Evolutionary conservation across 495 filamentous ascomycete genomes (phyloP), one percentile per base, ranked within the genome.

Genomic region (Trichocladium uniseriatum): DNA sequence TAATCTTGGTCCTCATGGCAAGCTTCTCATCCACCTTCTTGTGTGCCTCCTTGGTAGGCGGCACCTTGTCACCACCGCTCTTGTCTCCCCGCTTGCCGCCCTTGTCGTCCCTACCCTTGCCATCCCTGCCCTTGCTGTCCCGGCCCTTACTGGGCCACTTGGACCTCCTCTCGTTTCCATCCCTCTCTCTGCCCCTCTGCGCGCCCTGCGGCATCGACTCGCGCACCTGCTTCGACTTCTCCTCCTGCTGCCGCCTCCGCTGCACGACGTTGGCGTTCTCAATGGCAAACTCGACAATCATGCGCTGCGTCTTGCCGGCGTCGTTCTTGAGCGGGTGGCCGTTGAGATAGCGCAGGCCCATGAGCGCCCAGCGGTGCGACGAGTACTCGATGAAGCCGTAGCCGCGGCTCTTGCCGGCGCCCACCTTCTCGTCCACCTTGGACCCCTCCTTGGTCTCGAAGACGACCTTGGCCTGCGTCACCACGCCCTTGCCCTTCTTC

Each of bases 311-410:
- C 61, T 76, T 76, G 38, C 74, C 75, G 3, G 51, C 54, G 21
- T 68, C 57, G 38, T 64, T 71, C 51, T 75, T 70, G 14, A 79
- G 38, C n/a, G 81, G 75, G 57, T 91, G 85, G 0, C 89, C 88
- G 60, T 99, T 99, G 29, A 99, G 69, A 82, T 85, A 96, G 27
- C 92, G 71, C 49, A 99, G 70, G 16, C 90, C 92, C 92, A 97
- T 97, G 21, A 99, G 71, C 22, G 94, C 94, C 71, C 84, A 87
- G 24, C 92, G 83, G 57, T 99, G 92, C 27, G 86, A 90, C 50
- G 80, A 86, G 69, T 96, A 99, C 66, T 99, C 92, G 49, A 99
- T 85, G 67, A 99, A 99, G 10, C 94, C 92, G 63, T 99, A 99
- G 19, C 92, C 94, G 59, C 90, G 74, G 54, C 83, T 88, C 60